phyloP scores from a whole-genome alignment of 768 basidiomycete species.

The Ramaria sp. region DNA sequence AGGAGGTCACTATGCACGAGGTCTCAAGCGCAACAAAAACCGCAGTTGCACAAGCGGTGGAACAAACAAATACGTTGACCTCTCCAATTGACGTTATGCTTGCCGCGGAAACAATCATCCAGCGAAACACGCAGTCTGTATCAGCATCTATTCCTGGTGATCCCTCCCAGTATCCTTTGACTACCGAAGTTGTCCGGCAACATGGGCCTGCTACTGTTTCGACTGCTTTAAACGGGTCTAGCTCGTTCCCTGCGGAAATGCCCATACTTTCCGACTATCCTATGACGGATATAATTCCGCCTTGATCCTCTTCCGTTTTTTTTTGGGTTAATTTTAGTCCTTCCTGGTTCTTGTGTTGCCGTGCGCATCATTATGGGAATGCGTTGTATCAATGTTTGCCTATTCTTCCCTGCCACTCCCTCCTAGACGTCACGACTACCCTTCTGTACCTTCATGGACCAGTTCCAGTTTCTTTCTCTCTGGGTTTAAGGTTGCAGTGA shows the following conservation, averaged over 20 bases:
- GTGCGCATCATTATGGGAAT: not conserved
- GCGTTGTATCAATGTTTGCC: slow-evolving; percentile 19
- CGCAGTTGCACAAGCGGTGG: slow-evolving; percentile 76
- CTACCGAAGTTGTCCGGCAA: not conserved
- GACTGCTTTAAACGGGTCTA: slow-evolving; percentile 25
- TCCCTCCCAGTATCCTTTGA: not conserved
- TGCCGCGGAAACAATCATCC: slow-evolving; percentile 46
- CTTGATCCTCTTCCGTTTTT: not conserved
- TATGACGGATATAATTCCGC: slow-evolving; percentile 1
- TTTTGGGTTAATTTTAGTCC: not conserved
- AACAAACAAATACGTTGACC: slow-evolving; percentile 57
- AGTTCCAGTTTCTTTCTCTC: not conserved
- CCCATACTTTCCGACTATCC: slow-evolving; percentile 8
- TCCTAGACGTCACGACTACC: not conserved
- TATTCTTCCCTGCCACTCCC: slow-evolving; percentile 17
- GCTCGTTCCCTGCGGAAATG: slow-evolving; percentile 1
- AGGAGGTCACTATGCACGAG: slow-evolving; percentile 43
- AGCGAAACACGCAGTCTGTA: slow-evolving; percentile 26
- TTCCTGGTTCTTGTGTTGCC: not conserved
- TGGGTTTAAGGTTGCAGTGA: not conserved
- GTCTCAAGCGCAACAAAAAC: slow-evolving; percentile 56
- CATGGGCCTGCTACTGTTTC: slow-evolving; percentile 9
- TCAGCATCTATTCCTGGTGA: slow-evolving; percentile 15
- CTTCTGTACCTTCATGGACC: slow-evolving; percentile 2
- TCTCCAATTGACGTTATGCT: slow-evolving; percentile 76